A percentile compares a stretch with the other conserved stretches of the same genome.
Conservation (phyloP, 2,329 filamentous ascomycete species). For the Aspergillus phoenicis region DNA sequence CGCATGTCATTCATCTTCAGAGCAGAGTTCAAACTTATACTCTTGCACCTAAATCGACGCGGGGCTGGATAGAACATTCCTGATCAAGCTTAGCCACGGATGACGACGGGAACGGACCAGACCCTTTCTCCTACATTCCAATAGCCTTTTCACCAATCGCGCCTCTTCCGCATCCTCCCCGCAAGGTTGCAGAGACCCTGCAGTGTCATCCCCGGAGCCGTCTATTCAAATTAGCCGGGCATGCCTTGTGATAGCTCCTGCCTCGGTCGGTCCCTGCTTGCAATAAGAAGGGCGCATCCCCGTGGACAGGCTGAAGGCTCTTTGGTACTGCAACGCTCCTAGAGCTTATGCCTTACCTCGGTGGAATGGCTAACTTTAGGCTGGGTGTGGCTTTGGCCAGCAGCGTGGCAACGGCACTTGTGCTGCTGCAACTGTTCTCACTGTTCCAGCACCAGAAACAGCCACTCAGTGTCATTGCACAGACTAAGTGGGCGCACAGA, state of each 20-base stretch:
- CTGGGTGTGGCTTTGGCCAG: conserved; percentile 29
- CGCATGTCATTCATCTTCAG: neutral
- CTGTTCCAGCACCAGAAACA: conserved; percentile 22
- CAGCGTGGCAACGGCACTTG: conserved; percentile 30
- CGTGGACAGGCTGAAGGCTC: neutral
- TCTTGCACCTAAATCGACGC: neutral
- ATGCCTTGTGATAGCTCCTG: conserved; percentile 11
- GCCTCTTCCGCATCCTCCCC: neutral
- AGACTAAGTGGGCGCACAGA: conserved; percentile 29
- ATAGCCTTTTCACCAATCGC: conserved; percentile 3
- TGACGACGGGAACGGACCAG: neutral
- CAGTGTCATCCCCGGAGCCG: neutral
- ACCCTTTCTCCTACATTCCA: conserved; percentile 4
- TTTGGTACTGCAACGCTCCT: conserved; percentile 14
- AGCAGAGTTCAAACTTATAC: neutral
- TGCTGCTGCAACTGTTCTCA: conserved; percentile 37
- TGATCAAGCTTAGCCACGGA: conserved; percentile 3
- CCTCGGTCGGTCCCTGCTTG: conserved; percentile 11
- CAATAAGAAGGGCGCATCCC: conserved; percentile 15
- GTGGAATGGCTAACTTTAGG: conserved; percentile 34
- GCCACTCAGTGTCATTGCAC: conserved; percentile 19
- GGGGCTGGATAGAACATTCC: neutral
- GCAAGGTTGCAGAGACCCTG: conserved; percentile 7
- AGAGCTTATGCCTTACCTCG: neutral
- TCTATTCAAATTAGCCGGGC: conserved; percentile 7